Conservation (phyloP, 2,329 filamentous ascomycete species). For the Berkeleyomyces basicola region DNA sequence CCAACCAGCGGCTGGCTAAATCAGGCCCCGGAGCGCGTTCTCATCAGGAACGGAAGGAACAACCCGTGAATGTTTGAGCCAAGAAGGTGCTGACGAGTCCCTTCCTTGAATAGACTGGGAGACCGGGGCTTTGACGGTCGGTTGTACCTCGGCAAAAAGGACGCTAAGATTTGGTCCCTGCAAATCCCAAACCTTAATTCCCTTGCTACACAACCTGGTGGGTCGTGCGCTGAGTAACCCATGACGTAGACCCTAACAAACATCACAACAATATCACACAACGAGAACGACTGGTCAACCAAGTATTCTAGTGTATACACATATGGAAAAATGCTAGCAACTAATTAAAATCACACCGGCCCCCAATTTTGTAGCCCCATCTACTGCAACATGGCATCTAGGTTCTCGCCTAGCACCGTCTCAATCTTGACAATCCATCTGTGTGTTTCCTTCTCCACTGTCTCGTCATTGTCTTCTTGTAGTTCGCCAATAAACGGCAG, state of each 20-base stretch:
- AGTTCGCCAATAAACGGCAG: conserved; percentile 88
- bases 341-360: too few relatives aligned
- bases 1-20: background rate
- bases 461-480: conserved; percentile 91
- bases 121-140: background rate
- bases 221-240: too few relatives aligned
- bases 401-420: conserved; percentile 69
- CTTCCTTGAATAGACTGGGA: background rate
- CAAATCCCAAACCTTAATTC: background rate
- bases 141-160: background rate
- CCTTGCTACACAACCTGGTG: too few relatives aligned
- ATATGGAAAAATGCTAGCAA: background rate
- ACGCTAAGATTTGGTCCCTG: background rate
- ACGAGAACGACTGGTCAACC: too few relatives aligned
- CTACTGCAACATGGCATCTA: conserved; percentile 84
- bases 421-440: conserved; percentile 86
- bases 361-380: background rate
- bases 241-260: background rate
- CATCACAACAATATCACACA: background rate
- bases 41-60: background rate
- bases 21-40: background rate
- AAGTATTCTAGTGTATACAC: background rate
- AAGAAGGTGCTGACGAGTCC: background rate
- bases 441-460: conserved; percentile 76
- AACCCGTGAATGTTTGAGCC: background rate